Evolutionary conservation across 257 asterid genomes (phyloP).

Genomic region (Penstemon barbatus): DNA sequence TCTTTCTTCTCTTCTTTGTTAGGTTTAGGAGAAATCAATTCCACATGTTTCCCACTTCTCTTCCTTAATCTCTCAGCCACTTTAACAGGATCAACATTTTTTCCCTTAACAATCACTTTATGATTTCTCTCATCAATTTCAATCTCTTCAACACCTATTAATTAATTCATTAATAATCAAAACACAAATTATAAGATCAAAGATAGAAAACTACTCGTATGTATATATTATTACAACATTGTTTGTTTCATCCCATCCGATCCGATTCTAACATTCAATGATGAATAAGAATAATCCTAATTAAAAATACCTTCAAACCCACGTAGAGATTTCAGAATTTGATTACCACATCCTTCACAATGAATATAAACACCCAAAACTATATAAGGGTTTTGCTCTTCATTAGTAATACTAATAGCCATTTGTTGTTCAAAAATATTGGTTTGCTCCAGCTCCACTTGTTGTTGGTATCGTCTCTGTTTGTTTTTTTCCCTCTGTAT

Average conservation of each 20-base stretch:
- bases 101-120: slow-evolving; percentile 55
- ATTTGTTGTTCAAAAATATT: neutral
- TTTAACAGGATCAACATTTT: slow-evolving; percentile 54
- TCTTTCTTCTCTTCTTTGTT: slow-evolving; percentile 32
- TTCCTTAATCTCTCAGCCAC: slow-evolving; percentile 58
- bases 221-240: too few species aligned
- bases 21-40: slow-evolving; percentile 52
- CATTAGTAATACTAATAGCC: slow-evolving; percentile 5
- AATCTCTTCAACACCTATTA: slow-evolving; percentile 56
- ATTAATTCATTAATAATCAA: neutral
- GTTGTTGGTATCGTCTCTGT: neutral
- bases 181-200: neutral
- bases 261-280: neutral
- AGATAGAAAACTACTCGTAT: neutral
- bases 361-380: slow-evolving; percentile 54
- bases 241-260: neutral
- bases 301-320: slow-evolving; percentile 44
- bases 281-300: neutral
- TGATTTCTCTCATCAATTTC: slow-evolving; percentile 53
- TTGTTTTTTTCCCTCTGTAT: slow-evolving; percentile 8
- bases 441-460: neutral
- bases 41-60: slow-evolving; percentile 62
- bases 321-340: slow-evolving; percentile 37
- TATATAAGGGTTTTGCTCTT: slow-evolving; percentile 9
- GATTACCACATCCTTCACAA: slow-evolving; percentile 55